Conservation (phyloP, 768 basidiomycete species). For the Clavaria fumosa region DNA sequence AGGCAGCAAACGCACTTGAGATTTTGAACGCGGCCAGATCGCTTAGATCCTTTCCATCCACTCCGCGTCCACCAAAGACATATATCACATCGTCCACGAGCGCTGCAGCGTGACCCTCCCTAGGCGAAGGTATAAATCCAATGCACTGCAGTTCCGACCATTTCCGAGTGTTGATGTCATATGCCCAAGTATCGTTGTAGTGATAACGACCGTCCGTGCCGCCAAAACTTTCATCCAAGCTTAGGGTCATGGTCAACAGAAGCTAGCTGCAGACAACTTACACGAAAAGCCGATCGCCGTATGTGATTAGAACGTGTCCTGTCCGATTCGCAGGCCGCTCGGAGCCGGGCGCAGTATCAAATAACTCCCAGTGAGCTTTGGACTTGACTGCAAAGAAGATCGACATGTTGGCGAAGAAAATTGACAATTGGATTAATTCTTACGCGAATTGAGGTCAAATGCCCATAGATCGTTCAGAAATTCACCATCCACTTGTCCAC, state of each 20-base stretch:
- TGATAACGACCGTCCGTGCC: slow-evolving; percentile 98
- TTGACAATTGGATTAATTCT: slow-evolving; percentile 18
- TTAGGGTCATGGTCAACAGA: not conserved
- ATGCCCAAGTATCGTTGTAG: slow-evolving; percentile 98
- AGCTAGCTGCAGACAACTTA: slow-evolving; percentile 25
- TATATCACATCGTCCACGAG: slow-evolving; percentile 97
- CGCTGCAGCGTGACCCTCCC: slow-evolving; percentile 94
- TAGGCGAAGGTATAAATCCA: slow-evolving; percentile 87
- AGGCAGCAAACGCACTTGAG: slow-evolving; percentile 50
- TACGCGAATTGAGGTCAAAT: slow-evolving; percentile 90
- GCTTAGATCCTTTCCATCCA: slow-evolving; percentile 89
- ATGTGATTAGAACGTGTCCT: slow-evolving; percentile 79
- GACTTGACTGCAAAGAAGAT: slow-evolving; percentile 45
- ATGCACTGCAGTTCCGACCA: slow-evolving; percentile 95
- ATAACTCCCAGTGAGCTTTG: slow-evolving; percentile 73
- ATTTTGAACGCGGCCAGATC: slow-evolving; percentile 97
- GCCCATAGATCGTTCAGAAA: slow-evolving; percentile 94
- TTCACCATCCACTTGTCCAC: slow-evolving; percentile 89
- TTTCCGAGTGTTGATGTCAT: slow-evolving; percentile 58
- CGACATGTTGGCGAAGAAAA: not conserved
- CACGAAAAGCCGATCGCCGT: slow-evolving; percentile 74
- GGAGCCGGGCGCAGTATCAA: slow-evolving; percentile 36
- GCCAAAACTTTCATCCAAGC: slow-evolving; percentile 52
- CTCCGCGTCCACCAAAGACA: slow-evolving; percentile 91
- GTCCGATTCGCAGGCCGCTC: slow-evolving; percentile 71